A percentile compares a stretch with the other conserved stretches of the same genome.
phyloP scores from a whole-genome alignment of 2,329 filamentous ascomycete genomes.

The Laburnicola sp. region DNA sequence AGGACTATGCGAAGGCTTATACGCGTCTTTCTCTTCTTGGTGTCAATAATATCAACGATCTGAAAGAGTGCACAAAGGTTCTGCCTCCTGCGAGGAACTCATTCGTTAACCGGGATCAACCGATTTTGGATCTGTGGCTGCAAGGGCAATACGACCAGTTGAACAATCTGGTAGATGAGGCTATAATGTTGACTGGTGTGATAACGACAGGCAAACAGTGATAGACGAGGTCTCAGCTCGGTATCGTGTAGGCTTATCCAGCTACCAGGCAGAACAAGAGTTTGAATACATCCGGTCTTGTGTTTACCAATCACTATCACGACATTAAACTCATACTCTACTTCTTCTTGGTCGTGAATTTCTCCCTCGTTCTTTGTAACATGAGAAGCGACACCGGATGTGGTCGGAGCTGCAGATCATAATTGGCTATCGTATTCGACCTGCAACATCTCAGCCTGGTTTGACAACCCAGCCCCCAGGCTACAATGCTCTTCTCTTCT shows the following conservation, averaged over 20 bases:
- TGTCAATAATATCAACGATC: conserved; percentile 57
- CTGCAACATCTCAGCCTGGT: not conserved
- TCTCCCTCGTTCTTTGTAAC: not conserved
- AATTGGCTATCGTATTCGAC: conserved; percentile 2
- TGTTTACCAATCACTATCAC: too few species aligned
- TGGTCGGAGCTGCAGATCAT: not conserved
- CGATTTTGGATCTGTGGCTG: conserved; percentile 35
- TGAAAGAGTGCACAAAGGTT: conserved; percentile 58
- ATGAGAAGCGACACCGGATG: not conserved
- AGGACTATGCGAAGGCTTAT: conserved; percentile 52
- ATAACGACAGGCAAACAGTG: conserved; percentile 11
- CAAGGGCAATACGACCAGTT: conserved; percentile 39
- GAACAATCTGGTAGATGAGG: conserved; percentile 40
- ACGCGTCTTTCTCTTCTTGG: conserved; percentile 57
- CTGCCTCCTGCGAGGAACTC: conserved; percentile 37
- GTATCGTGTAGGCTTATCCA: too few species aligned
- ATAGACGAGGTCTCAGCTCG: too few species aligned
- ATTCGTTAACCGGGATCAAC: conserved; percentile 34
- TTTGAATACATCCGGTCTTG: not conserved
- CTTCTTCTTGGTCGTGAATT: not conserved
- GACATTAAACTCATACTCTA: too few species aligned
- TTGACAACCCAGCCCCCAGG: not conserved
- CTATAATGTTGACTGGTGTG: conserved; percentile 37
- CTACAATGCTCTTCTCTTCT: not conserved
- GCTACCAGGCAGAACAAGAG: too few species aligned